Base-by-base conservation (phyloP, 306 rosid genomes). In the Citrullus colocynthis region DNA sequence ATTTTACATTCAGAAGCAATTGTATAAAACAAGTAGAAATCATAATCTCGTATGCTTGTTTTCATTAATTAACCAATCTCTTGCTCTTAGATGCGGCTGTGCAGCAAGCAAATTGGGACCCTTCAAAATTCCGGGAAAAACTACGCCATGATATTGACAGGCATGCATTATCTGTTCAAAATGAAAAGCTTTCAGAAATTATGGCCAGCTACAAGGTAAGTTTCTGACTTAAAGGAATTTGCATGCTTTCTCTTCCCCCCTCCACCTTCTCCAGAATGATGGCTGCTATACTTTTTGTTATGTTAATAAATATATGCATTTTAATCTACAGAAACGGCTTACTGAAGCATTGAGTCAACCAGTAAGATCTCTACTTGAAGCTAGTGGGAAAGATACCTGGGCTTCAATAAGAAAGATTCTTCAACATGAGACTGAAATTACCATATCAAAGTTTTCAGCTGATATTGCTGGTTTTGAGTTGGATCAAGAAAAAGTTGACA, bases 341-440 rank as follows among this genome's bases (percentile, higher is more conserved):
- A 76, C 79, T 30, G 87, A 81, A 48, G 88, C 90, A 6, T 87
- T 94, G 88, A 62, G 75, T 32, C 86, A 84, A 79, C 97, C 98
- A 32, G 88, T 90, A 55, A 93, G 85, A 82, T 82, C 95, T 59
- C 80, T 92, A 67, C 88, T 94, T 58, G 96, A 90, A 80, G 87
- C 88, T 9, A 93, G 90, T 82, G 88, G 84, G 75, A 88, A 83
- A 11, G 93, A 92, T 61, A 86, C 91, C 39, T 94, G 98, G 98
- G 72, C 85, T 56, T 87, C 87, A 74, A 86, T 94, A 78, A 87
- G 97, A 66, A 88, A 89, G 73, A 86, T 94, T 79, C 85, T 94
- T 80, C 86, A 79, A 78, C 90, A 70, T 57, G 97, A 90, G 84
- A 88, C 92, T 72, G 87, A 87, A 82, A 81, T 65, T 63, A 89